A percentile compares a stretch with the other conserved stretches of the same genome.
Evolutionary conservation across 2,329 filamentous ascomycete species (phyloP).

Genomic region (Fusarium cicatricum): DNA sequence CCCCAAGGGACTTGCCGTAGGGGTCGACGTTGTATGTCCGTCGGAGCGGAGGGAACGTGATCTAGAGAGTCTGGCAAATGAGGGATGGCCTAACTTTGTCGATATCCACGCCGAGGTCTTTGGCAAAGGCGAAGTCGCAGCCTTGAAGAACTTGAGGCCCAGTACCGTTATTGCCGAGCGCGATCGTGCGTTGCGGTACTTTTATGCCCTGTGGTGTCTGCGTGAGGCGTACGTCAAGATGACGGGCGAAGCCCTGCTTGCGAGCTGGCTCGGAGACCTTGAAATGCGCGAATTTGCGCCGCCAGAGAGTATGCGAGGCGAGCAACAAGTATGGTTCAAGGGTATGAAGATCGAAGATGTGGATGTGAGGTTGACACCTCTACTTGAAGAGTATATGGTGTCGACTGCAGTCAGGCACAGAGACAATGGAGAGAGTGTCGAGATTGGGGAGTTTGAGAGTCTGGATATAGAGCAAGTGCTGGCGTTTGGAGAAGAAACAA

Average conservation of each 20-base stretch:
- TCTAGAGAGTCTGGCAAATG: conserved; percentile 60
- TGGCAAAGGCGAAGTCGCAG: conserved; percentile 65
- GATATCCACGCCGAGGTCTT: conserved; percentile 78
- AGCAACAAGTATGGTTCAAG: conserved; percentile 46
- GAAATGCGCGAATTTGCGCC: conserved; percentile 72
- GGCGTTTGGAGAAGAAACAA: conserved; percentile 50
- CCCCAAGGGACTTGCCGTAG: conserved; percentile 59
- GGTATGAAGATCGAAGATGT: conserved; percentile 45
- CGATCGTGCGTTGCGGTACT: conserved; percentile 71
- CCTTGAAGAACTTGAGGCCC: conserved; percentile 61
- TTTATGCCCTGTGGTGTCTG: conserved; percentile 82
- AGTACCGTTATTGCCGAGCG: conserved; percentile 35
- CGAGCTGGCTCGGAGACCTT: conserved; percentile 74
- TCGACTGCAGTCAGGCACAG: conserved; percentile 59
- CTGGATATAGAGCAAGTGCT: conserved; percentile 57
- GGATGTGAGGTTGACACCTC: conserved; percentile 48
- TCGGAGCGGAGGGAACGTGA: conserved; percentile 73
- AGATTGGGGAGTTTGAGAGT: conserved; percentile 52
- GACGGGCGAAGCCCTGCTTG: conserved; percentile 79
- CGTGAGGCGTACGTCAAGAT: conserved; percentile 87
- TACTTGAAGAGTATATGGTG: conserved; percentile 63
- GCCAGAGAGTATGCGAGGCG: conserved; percentile 49
- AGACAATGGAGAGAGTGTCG: conserved; percentile 50
- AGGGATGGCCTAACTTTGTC: conserved; percentile 73
- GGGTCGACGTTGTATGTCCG: conserved; percentile 80